Conservation (phyloP, 768 basidiomycete genomes). For the Rossbeevera mucosa region DNA sequence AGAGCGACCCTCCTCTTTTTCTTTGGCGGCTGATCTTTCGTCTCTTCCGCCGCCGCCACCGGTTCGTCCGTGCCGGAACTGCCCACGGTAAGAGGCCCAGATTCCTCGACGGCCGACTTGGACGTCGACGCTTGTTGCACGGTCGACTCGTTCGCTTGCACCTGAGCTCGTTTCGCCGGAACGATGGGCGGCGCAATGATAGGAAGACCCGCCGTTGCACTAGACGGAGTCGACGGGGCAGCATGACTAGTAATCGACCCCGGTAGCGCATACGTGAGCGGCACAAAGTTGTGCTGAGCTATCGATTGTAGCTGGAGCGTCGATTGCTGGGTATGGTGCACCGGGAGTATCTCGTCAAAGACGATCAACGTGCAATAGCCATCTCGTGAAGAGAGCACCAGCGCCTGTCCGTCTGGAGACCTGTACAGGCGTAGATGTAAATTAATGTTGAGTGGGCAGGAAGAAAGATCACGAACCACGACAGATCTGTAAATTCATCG, state of each 20-base stretch:
- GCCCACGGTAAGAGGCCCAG: conserved; percentile 12
- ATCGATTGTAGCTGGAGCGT: conserved; percentile 88
- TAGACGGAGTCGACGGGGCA: conserved; percentile 25
- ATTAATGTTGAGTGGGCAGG: background rate
- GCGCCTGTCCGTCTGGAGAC: conserved; percentile 93
- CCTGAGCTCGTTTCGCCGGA: conserved; percentile 35
- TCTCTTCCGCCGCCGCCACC: conserved; percentile 13
- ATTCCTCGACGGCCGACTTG: conserved; percentile 27
- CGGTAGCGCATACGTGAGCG: conserved; percentile 39
- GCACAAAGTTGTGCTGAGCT: conserved; percentile 76
- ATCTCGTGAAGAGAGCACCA: conserved; percentile 89
- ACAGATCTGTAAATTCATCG: conserved; percentile 95
- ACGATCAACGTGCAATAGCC: conserved; percentile 95
- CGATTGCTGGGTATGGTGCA: conserved; percentile 87
- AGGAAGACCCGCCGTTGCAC: conserved; percentile 33
- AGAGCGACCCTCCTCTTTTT: conserved; percentile 82
- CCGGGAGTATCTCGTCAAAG: conserved; percentile 90
- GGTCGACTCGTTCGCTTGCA: conserved; percentile 21
- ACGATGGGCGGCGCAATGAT: conserved; percentile 30
- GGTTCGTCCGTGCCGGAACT: conserved; percentile 6
- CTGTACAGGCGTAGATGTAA: conserved; percentile 38
- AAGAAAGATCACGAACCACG: conserved; percentile 61
- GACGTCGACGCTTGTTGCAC: conserved; percentile 24
- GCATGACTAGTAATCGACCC: conserved; percentile 11
- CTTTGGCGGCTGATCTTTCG: conserved; percentile 60